Evolutionary conservation across 73 alveolate genomes (phyloP), one percentile per base, ranked within the genome.

Genomic region (Paramecium pentaurelia): DNA sequence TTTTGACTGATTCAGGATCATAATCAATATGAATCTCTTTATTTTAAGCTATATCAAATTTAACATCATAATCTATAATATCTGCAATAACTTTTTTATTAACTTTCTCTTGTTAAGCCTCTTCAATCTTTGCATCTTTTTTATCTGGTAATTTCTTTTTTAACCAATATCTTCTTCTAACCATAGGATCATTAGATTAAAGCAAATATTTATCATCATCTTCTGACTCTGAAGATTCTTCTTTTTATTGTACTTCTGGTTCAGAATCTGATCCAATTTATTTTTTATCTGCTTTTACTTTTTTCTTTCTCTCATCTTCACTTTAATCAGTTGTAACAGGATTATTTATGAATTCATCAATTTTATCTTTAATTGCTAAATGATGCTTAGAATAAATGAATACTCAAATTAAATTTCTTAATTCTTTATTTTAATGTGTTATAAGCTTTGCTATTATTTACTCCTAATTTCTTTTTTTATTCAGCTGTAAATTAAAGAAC

Each of bases 131-230:
- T 34, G 3, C 6, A 6, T n/a, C 28, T 16, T 38, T 75, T 20
- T 75, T 75, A 14, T 34, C 88, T 22, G 58, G 58, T 37, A 22
- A 38, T 20, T 75, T 38, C 88, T 75, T 75, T 75, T 75, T 75
- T 20, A 75, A 75, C 88, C 88, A 75, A 75, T 75, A 75, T 75
- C 60, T 75, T 42, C 88, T 75, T 75, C 88, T 75, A 8, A 75
- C 60, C 88, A 75, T 75, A 4, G 88, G 88, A 75, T 75, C 88
- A 8, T 38, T 75, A 3, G 88, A 75, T 75, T 75, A 38, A 36
- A 75, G 88, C 9, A 38, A 75, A 12, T 75, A 38, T 20, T 75
- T 75, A 38, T 75, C 88, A 75, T 75, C 88, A 38, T 75, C 88
- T 20, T 75, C 88, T 75, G 88, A 75, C 0, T 75, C 88, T 34